These are phyloP conservation scores for Chaetomiaceae sp. DNA, from an alignment of 2,329 filamentous ascomycete genomes.

Conservation along the genomic window DNA sequence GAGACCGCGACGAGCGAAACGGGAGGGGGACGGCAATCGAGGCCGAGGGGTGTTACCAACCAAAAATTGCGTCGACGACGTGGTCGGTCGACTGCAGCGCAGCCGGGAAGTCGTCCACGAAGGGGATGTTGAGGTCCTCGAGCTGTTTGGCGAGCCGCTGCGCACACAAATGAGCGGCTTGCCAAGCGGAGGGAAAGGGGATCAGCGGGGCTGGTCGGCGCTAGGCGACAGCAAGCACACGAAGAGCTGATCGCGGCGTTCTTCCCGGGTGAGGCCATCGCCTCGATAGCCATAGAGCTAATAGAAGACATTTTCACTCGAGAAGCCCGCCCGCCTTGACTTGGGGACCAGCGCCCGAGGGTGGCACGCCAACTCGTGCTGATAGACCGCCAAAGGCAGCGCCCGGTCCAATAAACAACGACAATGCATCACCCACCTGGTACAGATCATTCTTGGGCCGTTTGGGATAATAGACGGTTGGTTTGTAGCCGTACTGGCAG, in stretches of 20 bases:
- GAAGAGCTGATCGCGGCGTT: constrained; percentile 9
- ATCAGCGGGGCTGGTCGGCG: constrained; percentile 8
- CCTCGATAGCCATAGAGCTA: constrained; percentile 1
- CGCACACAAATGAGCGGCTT: constrained; percentile 28
- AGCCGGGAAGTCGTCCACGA: constrained; percentile 69
- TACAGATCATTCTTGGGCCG: constrained; percentile 86
- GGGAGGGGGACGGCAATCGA: constrained; percentile 1
- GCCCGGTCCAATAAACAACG: too few relatives aligned
- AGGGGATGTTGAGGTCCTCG: constrained; percentile 73
- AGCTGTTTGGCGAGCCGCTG: constrained; percentile 81
- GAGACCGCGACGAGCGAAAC: neutral
- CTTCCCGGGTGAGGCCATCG: neutral
- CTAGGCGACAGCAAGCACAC: constrained; percentile 16
- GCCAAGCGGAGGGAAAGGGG: neutral
- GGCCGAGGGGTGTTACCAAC: constrained; percentile 37
- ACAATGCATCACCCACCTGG: constrained; percentile 59
- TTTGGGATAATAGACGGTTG: constrained; percentile 89
- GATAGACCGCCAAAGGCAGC: too few relatives aligned
- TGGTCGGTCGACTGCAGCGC: constrained; percentile 68
- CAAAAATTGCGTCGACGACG: constrained; percentile 89
- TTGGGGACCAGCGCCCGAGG: too few relatives aligned
- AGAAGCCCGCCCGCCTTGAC: too few relatives aligned
- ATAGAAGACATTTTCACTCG: neutral
- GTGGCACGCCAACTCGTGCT: too few relatives aligned
- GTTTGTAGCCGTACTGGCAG: constrained; percentile 83